Percentiles rank a stretch among this genome's conserved stretches.
phyloP scores from a whole-genome alignment of 2,329 filamentous ascomycete species.

The Phaeoacremonium minimum region DNA sequence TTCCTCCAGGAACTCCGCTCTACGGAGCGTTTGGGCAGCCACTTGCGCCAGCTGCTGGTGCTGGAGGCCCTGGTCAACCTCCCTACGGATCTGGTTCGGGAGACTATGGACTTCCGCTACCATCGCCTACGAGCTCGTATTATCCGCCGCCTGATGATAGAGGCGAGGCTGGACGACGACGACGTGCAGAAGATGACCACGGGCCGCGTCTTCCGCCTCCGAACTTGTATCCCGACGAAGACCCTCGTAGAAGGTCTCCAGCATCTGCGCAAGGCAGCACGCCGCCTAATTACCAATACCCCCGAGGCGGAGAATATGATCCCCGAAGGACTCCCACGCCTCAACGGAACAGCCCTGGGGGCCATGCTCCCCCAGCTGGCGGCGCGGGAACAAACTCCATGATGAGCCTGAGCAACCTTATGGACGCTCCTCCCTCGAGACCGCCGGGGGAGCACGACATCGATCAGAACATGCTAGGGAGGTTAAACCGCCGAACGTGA shows the following conservation, averaged over 20 bases:
- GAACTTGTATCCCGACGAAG: conserved; percentile 42
- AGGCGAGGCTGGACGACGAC: conserved; percentile 24
- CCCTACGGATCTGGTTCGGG: conserved; percentile 11
- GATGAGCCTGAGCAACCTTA: conserved; percentile 49
- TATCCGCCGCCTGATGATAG: conserved; percentile 30
- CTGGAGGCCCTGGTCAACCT: conserved; percentile 8
- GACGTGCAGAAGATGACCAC: conserved; percentile 34
- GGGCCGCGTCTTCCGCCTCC: conserved; percentile 38
- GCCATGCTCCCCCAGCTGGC: conserved; percentile 28
- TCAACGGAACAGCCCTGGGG: conserved; percentile 27
- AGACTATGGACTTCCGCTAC: conserved; percentile 22
- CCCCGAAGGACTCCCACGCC: conserved; percentile 30
- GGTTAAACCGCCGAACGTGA: conserved; percentile 37
- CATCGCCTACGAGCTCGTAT: conserved; percentile 29
- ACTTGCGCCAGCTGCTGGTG: conserved; percentile 23
- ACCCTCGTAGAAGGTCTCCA: conserved; percentile 45
- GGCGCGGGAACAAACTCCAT: conserved; percentile 34
- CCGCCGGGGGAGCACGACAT: conserved; percentile 36
- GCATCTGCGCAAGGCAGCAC: conserved; percentile 44
- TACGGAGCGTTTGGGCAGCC: conserved; percentile 57
- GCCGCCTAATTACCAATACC: conserved; percentile 34
- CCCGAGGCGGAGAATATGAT: conserved; percentile 21
- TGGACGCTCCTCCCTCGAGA: conserved; percentile 27
- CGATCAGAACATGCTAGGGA: conserved; percentile 50
- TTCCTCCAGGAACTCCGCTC: conserved; percentile 51